Conservation (phyloP, 1,139 yeast genomes). For the Suhomyces taliae region DNA sequence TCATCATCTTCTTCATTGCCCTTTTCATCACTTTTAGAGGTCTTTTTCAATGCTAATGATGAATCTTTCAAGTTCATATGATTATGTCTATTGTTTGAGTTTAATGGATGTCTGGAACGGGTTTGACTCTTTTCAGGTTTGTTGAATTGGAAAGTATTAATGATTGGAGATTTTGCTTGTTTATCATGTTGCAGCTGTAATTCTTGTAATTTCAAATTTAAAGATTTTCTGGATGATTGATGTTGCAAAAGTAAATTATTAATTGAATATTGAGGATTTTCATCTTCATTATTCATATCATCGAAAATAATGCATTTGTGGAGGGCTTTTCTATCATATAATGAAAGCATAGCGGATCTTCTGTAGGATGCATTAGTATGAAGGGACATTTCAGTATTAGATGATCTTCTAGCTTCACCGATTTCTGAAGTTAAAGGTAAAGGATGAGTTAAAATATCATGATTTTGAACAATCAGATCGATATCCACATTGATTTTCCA, state of each 20-base stretch:
- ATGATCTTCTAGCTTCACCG: constrained; percentile 19
- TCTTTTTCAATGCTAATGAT: constrained; percentile 40
- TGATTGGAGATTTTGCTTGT: constrained; percentile 9
- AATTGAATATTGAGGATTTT: constrained; percentile 43
- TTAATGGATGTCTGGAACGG: constrained; percentile 5
- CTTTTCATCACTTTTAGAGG: constrained; percentile 11
- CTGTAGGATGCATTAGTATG: constrained; percentile 53
- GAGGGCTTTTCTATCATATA: constrained; percentile 43
- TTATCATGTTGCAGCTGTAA: constrained; percentile 15
- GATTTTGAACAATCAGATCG: constrained; percentile 16
- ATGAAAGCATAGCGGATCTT: constrained; percentile 55
- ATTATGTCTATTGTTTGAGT: constrained; percentile 26
- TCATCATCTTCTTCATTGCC: neutral
- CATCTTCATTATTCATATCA: constrained; percentile 23
- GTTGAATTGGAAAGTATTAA: constrained; percentile 7
- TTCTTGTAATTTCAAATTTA: constrained; percentile 34
- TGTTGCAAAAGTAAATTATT: constrained; percentile 43
- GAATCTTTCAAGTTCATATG: constrained; percentile 45
- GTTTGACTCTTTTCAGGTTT: neutral
- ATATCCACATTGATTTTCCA: constrained; percentile 31
- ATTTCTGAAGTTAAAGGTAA: constrained; percentile 33
- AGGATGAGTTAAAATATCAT: constrained; percentile 22
- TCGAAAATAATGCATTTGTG: constrained; percentile 40
- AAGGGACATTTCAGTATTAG: constrained; percentile 42
- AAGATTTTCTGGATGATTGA: constrained; percentile 39